Percentiles rank a stretch among this genome's conserved stretches.
Conservation (phyloP, 768 basidiomycete species). For the Phallus indusiatus region DNA sequence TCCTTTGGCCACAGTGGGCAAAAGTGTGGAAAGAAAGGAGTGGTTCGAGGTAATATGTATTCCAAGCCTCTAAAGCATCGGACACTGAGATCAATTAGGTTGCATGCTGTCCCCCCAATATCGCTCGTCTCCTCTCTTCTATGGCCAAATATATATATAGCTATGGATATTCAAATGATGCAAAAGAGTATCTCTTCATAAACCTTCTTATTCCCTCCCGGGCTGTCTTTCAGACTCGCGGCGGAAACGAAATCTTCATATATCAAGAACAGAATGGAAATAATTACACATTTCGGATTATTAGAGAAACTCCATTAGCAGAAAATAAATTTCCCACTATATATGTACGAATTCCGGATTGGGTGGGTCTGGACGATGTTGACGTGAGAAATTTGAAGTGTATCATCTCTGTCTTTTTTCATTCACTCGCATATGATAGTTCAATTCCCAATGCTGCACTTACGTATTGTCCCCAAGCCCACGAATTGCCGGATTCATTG, state of each 20-base stretch:
- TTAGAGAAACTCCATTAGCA: too few relatives aligned
- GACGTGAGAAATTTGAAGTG: slow-evolving; percentile 3
- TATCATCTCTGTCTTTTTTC: too few relatives aligned
- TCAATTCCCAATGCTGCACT: too few relatives aligned
- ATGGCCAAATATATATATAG: slow-evolving; percentile 14
- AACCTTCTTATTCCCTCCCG: slow-evolving; percentile 13
- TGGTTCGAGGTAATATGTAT: slow-evolving; percentile 12
- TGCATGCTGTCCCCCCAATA: slow-evolving; percentile 17
- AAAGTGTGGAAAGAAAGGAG: slow-evolving; percentile 8
- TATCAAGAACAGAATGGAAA: not conserved
- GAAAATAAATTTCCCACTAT: not conserved
- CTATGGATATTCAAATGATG: not conserved
- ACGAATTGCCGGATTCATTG: not conserved
- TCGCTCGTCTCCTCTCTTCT: slow-evolving; percentile 10
- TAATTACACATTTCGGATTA: too few relatives aligned
- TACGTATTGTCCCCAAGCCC: not conserved
- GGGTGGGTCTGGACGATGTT: slow-evolving; percentile 2
- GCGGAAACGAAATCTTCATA: slow-evolving; percentile 6
- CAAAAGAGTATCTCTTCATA: slow-evolving; percentile 10
- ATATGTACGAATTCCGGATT: too few relatives aligned
- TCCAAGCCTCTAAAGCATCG: too few relatives aligned
- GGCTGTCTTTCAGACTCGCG: not conserved
- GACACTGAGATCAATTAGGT: slow-evolving; percentile 8
- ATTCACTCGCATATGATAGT: too few relatives aligned
- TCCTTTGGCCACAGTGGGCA: slow-evolving; percentile 15